A percentile compares a stretch with the other conserved stretches of the same genome.
Evolutionary conservation across 169 alveolate species (phyloP).

Genomic region (Plasmodium vivax): DNA sequence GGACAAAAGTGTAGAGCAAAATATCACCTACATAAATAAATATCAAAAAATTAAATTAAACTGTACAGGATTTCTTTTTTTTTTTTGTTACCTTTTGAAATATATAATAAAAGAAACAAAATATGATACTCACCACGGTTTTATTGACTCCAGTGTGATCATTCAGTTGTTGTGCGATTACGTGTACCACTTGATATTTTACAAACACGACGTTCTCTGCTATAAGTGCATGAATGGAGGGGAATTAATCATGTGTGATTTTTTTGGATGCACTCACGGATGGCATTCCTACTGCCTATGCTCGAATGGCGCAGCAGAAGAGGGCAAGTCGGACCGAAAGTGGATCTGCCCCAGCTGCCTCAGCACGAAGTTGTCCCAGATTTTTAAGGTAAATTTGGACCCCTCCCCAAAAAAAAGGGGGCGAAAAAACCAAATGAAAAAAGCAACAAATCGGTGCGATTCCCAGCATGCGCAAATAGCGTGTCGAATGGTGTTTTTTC

Average conservation of each 20-base stretch:
- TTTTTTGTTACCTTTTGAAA: conserved; percentile 33
- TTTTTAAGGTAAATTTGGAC: conserved; percentile 26
- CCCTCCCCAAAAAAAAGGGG: neutral
- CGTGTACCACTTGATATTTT: conserved; percentile 38
- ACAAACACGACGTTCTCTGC: conserved; percentile 78
- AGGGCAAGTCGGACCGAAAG: neutral
- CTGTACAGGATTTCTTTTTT: conserved; percentile 43
- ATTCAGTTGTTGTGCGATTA: conserved; percentile 64
- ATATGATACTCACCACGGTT: conserved; percentile 21
- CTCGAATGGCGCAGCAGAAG: conserved; percentile 18
- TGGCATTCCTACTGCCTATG: conserved; percentile 84
- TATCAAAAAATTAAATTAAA: conserved; percentile 38
- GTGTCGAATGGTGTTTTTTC: neutral
- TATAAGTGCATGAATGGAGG: conserved; percentile 82
- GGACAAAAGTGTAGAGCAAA: conserved; percentile 31
- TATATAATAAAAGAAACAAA: conserved; percentile 46
- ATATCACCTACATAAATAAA: conserved; percentile 6
- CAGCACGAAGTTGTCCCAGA: conserved; percentile 14
- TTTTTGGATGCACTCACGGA: conserved; percentile 71
- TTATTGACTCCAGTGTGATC: conserved; percentile 15
- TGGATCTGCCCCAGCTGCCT: conserved; percentile 79
- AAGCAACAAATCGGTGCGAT: neutral
- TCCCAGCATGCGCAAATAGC: neutral
- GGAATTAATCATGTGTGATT: conserved; percentile 82
- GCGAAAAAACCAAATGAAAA: neutral